Base-by-base conservation (phyloP, 495 filamentous ascomycete genomes). In the Sordaria brevicollis region DNA sequence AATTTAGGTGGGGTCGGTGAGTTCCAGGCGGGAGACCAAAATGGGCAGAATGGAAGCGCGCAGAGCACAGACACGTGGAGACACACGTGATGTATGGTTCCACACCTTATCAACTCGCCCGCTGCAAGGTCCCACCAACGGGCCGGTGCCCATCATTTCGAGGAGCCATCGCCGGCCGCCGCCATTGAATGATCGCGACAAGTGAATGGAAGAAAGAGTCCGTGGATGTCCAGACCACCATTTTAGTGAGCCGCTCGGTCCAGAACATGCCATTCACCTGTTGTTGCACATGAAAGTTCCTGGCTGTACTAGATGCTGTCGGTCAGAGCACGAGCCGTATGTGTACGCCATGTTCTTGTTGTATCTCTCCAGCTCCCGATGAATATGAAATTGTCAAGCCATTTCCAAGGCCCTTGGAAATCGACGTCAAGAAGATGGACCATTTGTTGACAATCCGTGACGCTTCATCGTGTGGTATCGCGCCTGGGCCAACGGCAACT, bases 1-100 rank as follows among this genome's bases (percentile, higher is more conserved):
- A 69, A 66, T 31, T 65, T 41, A 66, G 49, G 70, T 71, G 70
- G 67, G 35, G 70, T 33, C 49, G 49, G 25, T 31, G 29, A 62
- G 49, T 62, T 62, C 49, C 2, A 17, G 49, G 49, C 25, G 25
- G 49, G 49, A 62, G 49, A 62, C n/a, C n/a, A n/a, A n/a, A n/a
- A n/a, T n/a, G n/a, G n/a, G n/a, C 6, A 62, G 49, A 31, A 17
- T 57, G 2, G 49, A 62, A 62, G 49, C 4, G 21, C 43, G 49
- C 49, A 62, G 49, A 62, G 33, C 49, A 62, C 2, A 62, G 49
- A 62, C 49, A 62, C 49, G 49, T 62, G 49, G 25, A 31, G 49
- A 62, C 49, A 17, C 49, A 62, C 49, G 49, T 62, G 49, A 62
- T 62, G 5, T 13, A 3, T 0, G 21, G 49, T 17, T 62, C 25